phyloP scores from a whole-genome alignment of 371 early-diverging fungal genomes.

The Mortierella sp. region DNA sequence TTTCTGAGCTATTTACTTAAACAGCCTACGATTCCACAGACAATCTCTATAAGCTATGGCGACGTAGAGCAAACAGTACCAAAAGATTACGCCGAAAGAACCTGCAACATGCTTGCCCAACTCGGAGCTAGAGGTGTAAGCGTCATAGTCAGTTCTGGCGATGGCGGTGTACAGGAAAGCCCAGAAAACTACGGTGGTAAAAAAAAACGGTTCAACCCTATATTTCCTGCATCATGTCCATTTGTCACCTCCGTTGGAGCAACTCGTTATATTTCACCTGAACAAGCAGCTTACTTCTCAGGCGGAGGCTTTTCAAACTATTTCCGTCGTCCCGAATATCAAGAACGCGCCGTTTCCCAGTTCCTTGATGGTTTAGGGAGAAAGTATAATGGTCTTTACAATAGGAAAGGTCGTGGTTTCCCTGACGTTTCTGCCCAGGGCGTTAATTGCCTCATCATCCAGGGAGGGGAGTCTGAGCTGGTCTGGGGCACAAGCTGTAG shows the following conservation, averaged over 20 bases:
- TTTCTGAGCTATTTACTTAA: neutral
- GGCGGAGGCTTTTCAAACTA: constrained; percentile 25
- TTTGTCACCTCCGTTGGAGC: constrained; percentile 29
- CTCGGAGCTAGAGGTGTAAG: constrained; percentile 6
- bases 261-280: neutral
- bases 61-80: constrained; percentile 3
- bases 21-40: neutral
- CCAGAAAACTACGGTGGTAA: neutral
- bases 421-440: constrained; percentile 25
- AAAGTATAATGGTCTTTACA: constrained; percentile 5
- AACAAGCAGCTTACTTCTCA: constrained; percentile 10
- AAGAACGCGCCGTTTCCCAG: neutral
- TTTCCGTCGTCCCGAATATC: neutral
- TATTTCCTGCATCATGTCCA: constrained; percentile 18
- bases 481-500: constrained; percentile 10
- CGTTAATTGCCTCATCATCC: neutral
- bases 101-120: neutral
- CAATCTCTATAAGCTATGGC: constrained; percentile 10
- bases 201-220: neutral
- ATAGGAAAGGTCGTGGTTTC: constrained; percentile 5
- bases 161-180: constrained; percentile 3
- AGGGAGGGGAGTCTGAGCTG: neutral
- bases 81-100: neutral
- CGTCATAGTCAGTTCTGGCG: constrained; percentile 16
- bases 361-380: neutral